Percentiles rank a stretch among this genome's conserved stretches.
These are phyloP conservation scores for Gardenia jasminoides DNA, from an alignment of 257 asterid species.

Conservation along the genomic window DNA sequence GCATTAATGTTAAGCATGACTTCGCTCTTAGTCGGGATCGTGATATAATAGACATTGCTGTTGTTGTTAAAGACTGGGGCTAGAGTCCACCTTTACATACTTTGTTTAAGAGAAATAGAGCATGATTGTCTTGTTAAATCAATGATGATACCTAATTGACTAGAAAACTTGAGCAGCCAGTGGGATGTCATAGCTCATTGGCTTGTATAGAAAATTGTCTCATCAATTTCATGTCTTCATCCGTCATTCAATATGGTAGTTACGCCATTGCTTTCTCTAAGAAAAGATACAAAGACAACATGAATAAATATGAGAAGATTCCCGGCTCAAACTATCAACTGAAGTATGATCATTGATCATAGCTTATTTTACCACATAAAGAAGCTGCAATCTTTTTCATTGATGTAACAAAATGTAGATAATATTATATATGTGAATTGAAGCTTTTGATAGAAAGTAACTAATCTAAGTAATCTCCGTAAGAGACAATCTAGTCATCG, in stretches of 20 bases:
- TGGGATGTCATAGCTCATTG: neutral
- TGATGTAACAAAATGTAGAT: neutral
- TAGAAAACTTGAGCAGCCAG: slow-evolving; percentile 13
- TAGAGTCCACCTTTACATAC: neutral
- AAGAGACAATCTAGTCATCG: neutral
- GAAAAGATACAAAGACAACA: slow-evolving; percentile 10
- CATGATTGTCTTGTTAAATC: slow-evolving; percentile 2
- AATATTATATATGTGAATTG: neutral
- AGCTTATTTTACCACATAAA: neutral
- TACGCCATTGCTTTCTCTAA: slow-evolving; percentile 24
- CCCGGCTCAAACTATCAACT: neutral
- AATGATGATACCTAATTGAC: slow-evolving; percentile 15
- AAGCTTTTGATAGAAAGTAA: neutral
- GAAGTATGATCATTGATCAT: neutral
- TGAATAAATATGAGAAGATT: slow-evolving; percentile 8
- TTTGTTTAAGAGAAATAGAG: slow-evolving; percentile 5
- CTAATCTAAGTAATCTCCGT: neutral
- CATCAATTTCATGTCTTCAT: neutral
- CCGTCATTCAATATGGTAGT: slow-evolving; percentile 7
- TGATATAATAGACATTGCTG: too few species aligned
- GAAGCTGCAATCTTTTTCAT: neutral
- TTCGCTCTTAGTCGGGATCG: neutral
- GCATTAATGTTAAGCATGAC: neutral
- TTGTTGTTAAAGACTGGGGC: neutral
- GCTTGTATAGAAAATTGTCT: slow-evolving; percentile 3